These are phyloP conservation scores for Chalciporus sphaerocephalus DNA, from an alignment of 768 basidiomycete species.

Conservation along the genomic window DNA sequence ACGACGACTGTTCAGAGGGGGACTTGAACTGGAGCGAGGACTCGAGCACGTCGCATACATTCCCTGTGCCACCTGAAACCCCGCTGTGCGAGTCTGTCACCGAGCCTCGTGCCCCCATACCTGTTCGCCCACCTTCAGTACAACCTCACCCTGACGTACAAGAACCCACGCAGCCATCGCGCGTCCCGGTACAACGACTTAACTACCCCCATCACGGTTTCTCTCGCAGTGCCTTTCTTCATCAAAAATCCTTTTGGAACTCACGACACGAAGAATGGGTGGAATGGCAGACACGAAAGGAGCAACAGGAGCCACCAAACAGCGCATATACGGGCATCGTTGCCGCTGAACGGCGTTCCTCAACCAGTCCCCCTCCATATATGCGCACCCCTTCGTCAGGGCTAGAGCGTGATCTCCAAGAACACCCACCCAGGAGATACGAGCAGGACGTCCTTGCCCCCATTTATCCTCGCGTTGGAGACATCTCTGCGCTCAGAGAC, in stretches of 20 bases:
- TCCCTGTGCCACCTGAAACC: conserved; percentile 10
- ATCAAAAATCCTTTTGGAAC: conserved; percentile 62
- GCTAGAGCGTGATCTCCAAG: conserved; percentile 27
- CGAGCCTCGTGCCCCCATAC: conserved; percentile 20
- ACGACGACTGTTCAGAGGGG: conserved; percentile 3
- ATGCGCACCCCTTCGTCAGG: conserved; percentile 26
- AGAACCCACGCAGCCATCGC: conserved; percentile 4
- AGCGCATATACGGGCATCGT: conserved; percentile 30
- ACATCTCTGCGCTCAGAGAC: conserved; percentile 55
- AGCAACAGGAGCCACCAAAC: conserved; percentile 5
- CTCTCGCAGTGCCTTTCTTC: conserved; percentile 54
- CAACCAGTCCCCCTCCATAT: conserved; percentile 13
- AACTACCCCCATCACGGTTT: conserved; percentile 55
- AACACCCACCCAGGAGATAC: conserved; percentile 3
- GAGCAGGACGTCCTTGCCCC: conserved; percentile 22
- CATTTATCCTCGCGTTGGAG: conserved; percentile 59
- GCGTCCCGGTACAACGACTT: conserved; percentile 33
- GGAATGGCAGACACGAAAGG: conserved; percentile 28
- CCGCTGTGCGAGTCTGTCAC: conserved; percentile 17
- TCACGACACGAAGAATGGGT: conserved; percentile 51
- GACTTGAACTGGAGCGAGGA: conserved; percentile 16
- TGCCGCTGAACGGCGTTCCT: background rate
- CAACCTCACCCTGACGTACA: conserved; percentile 1
- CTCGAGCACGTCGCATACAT: conserved; percentile 3
- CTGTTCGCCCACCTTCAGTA: conserved; percentile 15